Conservation (phyloP, 2,329 filamentous ascomycete species). For the Lizonia empirigonia region DNA sequence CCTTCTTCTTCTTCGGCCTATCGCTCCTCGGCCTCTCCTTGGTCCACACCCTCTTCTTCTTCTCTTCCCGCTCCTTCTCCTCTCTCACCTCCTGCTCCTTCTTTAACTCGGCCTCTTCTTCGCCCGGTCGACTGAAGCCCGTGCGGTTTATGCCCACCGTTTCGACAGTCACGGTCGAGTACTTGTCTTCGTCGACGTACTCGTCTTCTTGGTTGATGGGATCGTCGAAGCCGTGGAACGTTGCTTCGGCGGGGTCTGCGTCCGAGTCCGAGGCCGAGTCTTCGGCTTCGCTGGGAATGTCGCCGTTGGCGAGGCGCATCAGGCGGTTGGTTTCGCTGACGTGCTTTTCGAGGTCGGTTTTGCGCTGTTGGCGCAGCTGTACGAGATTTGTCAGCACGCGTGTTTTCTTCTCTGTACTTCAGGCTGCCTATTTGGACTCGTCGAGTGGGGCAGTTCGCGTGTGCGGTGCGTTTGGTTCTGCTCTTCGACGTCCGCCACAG, state of each 20-base stretch:
- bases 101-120: slow-evolving; percentile 49
- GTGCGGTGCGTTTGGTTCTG: not conserved
- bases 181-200: slow-evolving; percentile 95
- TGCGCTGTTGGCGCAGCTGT: slow-evolving; percentile 83
- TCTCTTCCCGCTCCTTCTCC: slow-evolving; percentile 36
- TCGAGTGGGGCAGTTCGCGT: not conserved
- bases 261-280: slow-evolving; percentile 33
- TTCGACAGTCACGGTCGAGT: slow-evolving; percentile 93
- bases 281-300: slow-evolving; percentile 14
- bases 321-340: slow-evolving; percentile 76
- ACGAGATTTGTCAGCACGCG: not conserved
- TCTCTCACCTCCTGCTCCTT: slow-evolving; percentile 44
- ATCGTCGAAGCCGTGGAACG: slow-evolving; percentile 51
- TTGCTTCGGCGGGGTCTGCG: slow-evolving; percentile 46
- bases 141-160: slow-evolving; percentile 80
- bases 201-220: slow-evolving; percentile 80
- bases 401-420: not conserved
- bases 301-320: slow-evolving; percentile 64
- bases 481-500: not conserved
- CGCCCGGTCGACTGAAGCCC: slow-evolving; percentile 66
- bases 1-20: slow-evolving; percentile 77
- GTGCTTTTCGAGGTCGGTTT: slow-evolving; percentile 80
- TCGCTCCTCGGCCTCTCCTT: slow-evolving; percentile 58
- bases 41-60: slow-evolving; percentile 55
- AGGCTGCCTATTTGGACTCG: not conserved